Evolutionary conservation across 306 rosid genomes (phyloP), one percentile per base, ranked within the genome.

Genomic region (Prunus fruticosa): DNA sequence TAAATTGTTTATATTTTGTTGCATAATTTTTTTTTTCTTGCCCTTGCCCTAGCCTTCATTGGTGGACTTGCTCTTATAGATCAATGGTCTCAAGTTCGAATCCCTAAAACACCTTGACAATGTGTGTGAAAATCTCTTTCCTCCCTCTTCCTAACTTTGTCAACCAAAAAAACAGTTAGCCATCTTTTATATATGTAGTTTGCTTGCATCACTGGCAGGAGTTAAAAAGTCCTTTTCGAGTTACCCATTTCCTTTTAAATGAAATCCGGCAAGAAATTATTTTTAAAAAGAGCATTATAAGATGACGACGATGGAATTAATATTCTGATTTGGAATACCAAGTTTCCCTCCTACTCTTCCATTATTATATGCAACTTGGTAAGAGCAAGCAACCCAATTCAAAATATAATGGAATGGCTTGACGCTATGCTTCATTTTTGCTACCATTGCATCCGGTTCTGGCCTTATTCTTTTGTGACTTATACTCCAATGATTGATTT

Each of bases 1-100:
- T n/a, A n/a, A n/a, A n/a, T n/a, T n/a, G n/a, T n/a, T n/a, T n/a
- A n/a, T n/a, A n/a, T n/a, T n/a, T n/a, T n/a, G n/a, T n/a, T n/a
- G n/a, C n/a, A n/a, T n/a, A n/a, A n/a, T n/a, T n/a, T n/a, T n/a
- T n/a, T n/a, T n/a, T n/a, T n/a, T n/a, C n/a, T n/a, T n/a, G n/a
- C n/a, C n/a, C n/a, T n/a, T n/a, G n/a, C n/a, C n/a, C n/a, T n/a
- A n/a, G n/a, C n/a, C n/a, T n/a, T n/a, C n/a, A n/a, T n/a, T n/a
- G n/a, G n/a, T n/a, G n/a, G n/a, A n/a, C n/a, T n/a, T n/a, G n/a
- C n/a, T n/a, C n/a, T n/a, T n/a, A n/a, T n/a, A n/a, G n/a, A n/a
- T n/a, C n/a, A 32, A 5, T 5, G 0, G 0, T 32, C 38, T 32
- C 6, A 32, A 0, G 0, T 32, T 32, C 6, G 38, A 32, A 32